Percentiles rank a stretch among this genome's conserved stretches.
Conservation (phyloP, 176 grass and related monocot species). For the Rhynchospora breviuscula region DNA sequence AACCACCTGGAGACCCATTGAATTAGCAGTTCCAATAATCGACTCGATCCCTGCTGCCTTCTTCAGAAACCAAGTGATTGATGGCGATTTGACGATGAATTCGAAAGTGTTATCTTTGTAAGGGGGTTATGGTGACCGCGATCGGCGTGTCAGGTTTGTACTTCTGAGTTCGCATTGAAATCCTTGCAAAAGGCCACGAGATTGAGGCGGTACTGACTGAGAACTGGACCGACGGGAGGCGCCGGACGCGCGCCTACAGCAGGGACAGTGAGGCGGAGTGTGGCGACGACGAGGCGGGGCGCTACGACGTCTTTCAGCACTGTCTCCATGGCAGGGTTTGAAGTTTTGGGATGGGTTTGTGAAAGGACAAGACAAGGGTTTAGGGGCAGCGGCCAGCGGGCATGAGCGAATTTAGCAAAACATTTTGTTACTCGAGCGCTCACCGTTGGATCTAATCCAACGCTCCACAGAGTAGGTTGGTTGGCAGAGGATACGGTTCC, state of each 20-base stretch:
- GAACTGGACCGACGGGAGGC: conserved; percentile 66
- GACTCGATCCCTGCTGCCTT: conserved; percentile 70
- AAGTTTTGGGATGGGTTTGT: background rate
- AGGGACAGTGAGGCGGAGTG: conserved; percentile 64
- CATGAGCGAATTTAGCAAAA: too few relatives aligned
- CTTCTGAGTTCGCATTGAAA: conserved; percentile 91
- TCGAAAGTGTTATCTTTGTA: conserved; percentile 90
- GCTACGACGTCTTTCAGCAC: conserved; percentile 64
- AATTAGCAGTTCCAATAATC: conserved; percentile 77
- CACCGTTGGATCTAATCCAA: too few relatives aligned
- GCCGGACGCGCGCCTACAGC: conserved; percentile 66
- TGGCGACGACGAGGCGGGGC: conserved; percentile 55
- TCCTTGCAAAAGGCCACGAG: too few relatives aligned
- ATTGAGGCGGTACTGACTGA: conserved; percentile 75
- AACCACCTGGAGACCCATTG: conserved; percentile 84
- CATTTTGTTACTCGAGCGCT: too few relatives aligned
- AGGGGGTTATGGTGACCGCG: conserved; percentile 75
- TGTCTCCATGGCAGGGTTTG: conserved; percentile 32
- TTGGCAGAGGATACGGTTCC: too few relatives aligned
- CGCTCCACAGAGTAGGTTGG: too few relatives aligned
- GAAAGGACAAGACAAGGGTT: background rate
- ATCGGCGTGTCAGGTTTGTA: conserved; percentile 89
- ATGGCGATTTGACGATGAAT: conserved; percentile 77
- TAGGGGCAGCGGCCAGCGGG: background rate
- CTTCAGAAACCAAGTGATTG: conserved; percentile 84